These are phyloP conservation scores for Mortierella sp. DNA, from an alignment of 371 early-diverging fungal species.

Conservation along the genomic window DNA sequence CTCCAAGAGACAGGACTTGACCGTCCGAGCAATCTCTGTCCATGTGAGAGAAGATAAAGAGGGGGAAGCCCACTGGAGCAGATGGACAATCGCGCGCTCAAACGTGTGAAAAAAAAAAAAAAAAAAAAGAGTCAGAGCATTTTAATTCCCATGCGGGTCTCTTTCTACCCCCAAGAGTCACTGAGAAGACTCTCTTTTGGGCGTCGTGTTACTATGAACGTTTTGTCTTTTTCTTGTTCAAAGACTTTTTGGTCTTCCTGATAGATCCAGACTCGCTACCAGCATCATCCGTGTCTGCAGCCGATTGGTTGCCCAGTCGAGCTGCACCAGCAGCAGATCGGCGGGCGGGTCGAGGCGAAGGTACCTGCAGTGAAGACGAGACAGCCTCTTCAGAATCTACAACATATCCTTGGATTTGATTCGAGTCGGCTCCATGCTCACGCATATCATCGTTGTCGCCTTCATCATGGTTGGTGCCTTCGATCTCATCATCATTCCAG, in stretches of 20 bases:
- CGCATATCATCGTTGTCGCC: slow-evolving; percentile 55
- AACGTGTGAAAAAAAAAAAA: too few species aligned
- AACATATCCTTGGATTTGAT: slow-evolving; percentile 59
- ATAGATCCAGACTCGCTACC: background rate
- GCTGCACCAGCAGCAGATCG: too few species aligned
- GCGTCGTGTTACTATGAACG: slow-evolving; percentile 24
- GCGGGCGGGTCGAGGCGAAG: too few species aligned
- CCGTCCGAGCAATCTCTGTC: too few species aligned
- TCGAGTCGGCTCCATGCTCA: slow-evolving; percentile 44
- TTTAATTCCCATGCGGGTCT: too few species aligned
- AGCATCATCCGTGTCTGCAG: background rate
- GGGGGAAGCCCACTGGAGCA: too few species aligned
- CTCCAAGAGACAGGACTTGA: too few species aligned
- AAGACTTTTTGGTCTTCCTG: slow-evolving; percentile 8
- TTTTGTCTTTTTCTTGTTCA: slow-evolving; percentile 25
- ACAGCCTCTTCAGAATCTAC: slow-evolving; percentile 59
- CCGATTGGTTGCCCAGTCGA: background rate
- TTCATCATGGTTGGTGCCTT: slow-evolving; percentile 50
- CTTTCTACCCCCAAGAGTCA: too few species aligned
- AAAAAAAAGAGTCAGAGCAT: too few species aligned
- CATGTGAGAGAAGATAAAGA: too few species aligned
- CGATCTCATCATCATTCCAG: slow-evolving; percentile 46
- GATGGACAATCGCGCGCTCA: too few species aligned
- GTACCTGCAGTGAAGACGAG: slow-evolving; percentile 24
- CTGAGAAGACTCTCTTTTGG: too few species aligned